Conservation (phyloP, 1,139 yeast species). For the Saccharomycopsis hybrid region DNA sequence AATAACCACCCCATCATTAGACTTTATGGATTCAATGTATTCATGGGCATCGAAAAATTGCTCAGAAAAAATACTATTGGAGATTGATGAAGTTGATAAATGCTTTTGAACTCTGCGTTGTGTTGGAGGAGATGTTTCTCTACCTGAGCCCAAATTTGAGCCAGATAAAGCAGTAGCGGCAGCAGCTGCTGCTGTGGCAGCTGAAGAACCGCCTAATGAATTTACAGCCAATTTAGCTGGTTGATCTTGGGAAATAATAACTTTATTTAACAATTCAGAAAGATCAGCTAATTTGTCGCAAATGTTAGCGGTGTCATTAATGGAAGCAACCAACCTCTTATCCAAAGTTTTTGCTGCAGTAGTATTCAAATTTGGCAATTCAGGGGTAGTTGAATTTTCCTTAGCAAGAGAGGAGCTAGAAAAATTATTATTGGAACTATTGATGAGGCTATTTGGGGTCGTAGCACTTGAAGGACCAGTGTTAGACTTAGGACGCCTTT, state of each 20-base stretch:
- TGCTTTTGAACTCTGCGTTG: neutral
- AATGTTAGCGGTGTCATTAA: neutral
- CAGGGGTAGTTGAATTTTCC: neutral
- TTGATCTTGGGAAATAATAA: neutral
- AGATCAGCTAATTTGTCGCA: neutral
- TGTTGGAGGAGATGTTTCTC: no score
- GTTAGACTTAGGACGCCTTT: neutral
- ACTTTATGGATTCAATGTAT: conserved; percentile 31
- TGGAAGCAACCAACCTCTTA: neutral
- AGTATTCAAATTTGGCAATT: neutral
- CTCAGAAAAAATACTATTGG: conserved; percentile 34
- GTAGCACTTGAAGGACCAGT: neutral
- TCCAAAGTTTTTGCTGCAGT: neutral
- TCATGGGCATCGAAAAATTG: conserved; percentile 71
- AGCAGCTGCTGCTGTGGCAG: neutral
- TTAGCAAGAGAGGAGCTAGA: neutral
- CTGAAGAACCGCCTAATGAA: neutral
- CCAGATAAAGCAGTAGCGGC: neutral
- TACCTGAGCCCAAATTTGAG: no score
- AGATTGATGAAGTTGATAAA: conserved; percentile 11
- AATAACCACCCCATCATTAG: conserved; percentile 25
- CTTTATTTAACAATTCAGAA: neutral
- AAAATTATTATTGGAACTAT: neutral
- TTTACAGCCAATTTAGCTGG: neutral
- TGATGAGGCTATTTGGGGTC: neutral